Evolutionary conservation across 2,329 filamentous ascomycete species (phyloP).

Genomic region (Colletotrichum somersetense): DNA sequence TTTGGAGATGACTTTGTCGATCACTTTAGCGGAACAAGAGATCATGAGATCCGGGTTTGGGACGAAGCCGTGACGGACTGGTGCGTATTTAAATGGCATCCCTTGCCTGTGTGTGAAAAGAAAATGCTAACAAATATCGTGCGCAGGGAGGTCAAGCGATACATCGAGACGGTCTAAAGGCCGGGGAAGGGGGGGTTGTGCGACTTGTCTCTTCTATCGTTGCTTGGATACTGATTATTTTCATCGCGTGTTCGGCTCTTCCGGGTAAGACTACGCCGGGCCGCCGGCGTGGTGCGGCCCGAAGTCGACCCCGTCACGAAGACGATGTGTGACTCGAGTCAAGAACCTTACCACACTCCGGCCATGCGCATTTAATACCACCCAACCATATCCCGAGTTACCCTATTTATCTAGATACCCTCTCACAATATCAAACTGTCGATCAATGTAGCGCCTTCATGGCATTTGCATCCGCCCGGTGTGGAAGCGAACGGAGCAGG

Average conservation of each 20-base stretch:
- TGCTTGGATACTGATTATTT: constrained; percentile 9
- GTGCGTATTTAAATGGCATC: constrained; percentile 64
- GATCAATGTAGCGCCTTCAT: constrained; percentile 7
- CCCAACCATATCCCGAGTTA: background rate
- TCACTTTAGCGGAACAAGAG: constrained; percentile 90
- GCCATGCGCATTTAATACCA: background rate
- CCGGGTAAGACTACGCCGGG: constrained; percentile 19
- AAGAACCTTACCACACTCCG: constrained; percentile 1
- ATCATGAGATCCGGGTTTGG: constrained; percentile 91
- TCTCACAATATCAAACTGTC: constrained; percentile 32
- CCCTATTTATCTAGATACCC: constrained; percentile 37
- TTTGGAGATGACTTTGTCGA: constrained; percentile 97
- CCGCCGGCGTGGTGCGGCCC: constrained; percentile 20
- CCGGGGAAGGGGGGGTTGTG: background rate
- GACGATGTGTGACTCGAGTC: constrained; percentile 2
- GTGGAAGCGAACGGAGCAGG: background rate
- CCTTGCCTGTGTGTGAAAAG: background rate
- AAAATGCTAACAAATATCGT: background rate
- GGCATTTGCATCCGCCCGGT: constrained; percentile 1
- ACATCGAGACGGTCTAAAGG: constrained; percentile 78
- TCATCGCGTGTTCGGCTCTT: constrained; percentile 1
- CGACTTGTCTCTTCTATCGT: constrained; percentile 10
- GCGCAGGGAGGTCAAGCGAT: constrained; percentile 80
- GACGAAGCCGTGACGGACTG: constrained; percentile 98
- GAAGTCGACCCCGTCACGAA: background rate